Conservation (phyloP, 2,329 filamentous ascomycete genomes). For the Hawksworthiomyces lignivorus region DNA sequence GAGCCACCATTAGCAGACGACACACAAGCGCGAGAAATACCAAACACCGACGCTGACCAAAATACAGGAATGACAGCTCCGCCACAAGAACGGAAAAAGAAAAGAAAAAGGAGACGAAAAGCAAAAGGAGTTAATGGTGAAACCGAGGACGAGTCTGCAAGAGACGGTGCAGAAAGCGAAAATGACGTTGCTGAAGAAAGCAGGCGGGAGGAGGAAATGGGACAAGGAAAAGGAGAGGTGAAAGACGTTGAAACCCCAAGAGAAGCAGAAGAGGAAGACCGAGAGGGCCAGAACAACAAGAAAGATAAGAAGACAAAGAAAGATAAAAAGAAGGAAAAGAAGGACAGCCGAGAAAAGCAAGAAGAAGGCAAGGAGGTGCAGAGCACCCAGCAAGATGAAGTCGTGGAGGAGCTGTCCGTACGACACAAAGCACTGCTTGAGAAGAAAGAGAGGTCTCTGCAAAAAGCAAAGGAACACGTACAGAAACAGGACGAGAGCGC, state of each 20-base stretch:
- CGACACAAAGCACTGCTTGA: constrained; percentile 46
- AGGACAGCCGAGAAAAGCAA: neutral
- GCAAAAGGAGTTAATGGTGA: too few species aligned
- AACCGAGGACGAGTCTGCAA: too few species aligned
- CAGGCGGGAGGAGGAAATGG: too few species aligned
- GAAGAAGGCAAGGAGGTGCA: neutral
- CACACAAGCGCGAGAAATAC: too few species aligned
- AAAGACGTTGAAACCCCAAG: constrained; percentile 19
- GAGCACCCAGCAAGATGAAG: constrained; percentile 15
- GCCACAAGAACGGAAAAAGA: neutral
- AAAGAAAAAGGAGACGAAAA: too few species aligned
- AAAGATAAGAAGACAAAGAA: constrained; percentile 22
- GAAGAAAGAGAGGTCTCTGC: constrained; percentile 48
- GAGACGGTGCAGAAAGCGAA: neutral
- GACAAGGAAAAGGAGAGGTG: constrained; percentile 25
- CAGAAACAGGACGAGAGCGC: constrained; percentile 13
- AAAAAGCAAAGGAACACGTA: constrained; percentile 35
- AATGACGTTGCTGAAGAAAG: neutral
- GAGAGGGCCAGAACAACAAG: constrained; percentile 21
- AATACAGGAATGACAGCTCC: neutral
- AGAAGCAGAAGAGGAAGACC: constrained; percentile 16
- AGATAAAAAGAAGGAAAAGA: neutral
- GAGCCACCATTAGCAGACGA: too few species aligned
- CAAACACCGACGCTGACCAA: neutral
- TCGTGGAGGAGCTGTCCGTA: constrained; percentile 18